Base-by-base conservation (phyloP, 768 basidiomycete species). In the Tricholoma saponaceum region DNA sequence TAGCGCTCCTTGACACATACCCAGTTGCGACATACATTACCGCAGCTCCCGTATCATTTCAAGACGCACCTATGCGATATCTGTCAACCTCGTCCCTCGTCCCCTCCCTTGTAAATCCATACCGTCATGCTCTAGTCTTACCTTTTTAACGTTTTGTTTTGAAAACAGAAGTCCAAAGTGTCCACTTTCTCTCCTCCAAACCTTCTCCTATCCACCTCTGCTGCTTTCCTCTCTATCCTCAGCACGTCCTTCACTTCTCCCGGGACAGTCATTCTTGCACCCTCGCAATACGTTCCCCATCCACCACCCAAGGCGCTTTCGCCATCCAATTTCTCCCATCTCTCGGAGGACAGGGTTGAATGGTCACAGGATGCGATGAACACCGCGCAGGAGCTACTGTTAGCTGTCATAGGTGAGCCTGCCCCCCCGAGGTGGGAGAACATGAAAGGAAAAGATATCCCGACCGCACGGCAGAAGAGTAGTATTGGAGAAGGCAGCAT, bases 1-100 rank as follows among this genome's bases (percentile, higher is more conserved):
- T 83, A 25, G 72, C 76, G 0, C 66, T 85, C 2, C 65, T 87
- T 20, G 86, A 86, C 63, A 70, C 73, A 5, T 87, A 87, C 60
- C 67, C 80, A 5, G 71, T 73, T 14, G 76, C 78, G 10, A 69
- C 72, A 4, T 87, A 86, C 60, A 75, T 81, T 16, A 74, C 75
- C 13, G 60, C 61, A 18, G 58, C 65, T 10, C 68, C 72, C 8
- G 64, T 74, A 5, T 55, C 76, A 0, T 69, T 70, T 49, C 71
- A 75, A 39, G 74, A 75, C 52, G 76, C 83, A 5, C 83, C 85
- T 3, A 59, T 85, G 20, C 79, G 84, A 25, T 85, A 81, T 64
- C 77, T 87, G 20, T 70, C 76, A 4, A 72, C 73, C 0, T 60
- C 62, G 16, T 39, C 61, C 14, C 49, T 62, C 10, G 56, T 61